Evolutionary conservation across 2,329 filamentous ascomycete genomes (phyloP).

Genomic region (Helotiales sp.): DNA sequence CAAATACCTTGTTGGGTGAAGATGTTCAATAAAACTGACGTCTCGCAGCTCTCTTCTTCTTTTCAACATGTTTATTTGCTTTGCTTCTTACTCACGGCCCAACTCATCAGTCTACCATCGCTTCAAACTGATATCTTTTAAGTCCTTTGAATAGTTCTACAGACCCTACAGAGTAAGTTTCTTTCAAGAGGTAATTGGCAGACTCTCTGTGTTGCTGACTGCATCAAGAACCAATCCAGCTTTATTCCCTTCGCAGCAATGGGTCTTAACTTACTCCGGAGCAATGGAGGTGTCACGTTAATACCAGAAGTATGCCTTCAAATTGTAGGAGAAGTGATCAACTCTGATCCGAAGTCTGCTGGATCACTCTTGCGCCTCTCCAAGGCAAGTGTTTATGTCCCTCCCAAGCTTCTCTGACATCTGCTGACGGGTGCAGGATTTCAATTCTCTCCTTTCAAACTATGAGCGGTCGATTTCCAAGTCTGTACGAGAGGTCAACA

Average conservation of each 20-base stretch:
- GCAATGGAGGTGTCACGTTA: conserved; percentile 25
- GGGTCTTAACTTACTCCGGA: conserved; percentile 21
- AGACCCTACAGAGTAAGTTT: not conserved
- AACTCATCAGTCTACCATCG: not conserved
- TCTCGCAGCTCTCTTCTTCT: not conserved
- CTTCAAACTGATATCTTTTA: conserved; percentile 6
- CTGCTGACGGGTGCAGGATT: conserved; percentile 26
- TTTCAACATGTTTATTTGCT: conserved; percentile 15
- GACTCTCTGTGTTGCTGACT: not conserved
- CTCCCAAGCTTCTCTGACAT: not conserved
- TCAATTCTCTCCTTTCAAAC: conserved; percentile 29
- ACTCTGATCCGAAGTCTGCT: conserved; percentile 26
- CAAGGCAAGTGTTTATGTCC: conserved; percentile 25
- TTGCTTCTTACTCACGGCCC: not conserved
- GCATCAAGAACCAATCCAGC: not conserved
- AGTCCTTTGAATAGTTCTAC: not conserved
- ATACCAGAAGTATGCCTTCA: conserved; percentile 32
- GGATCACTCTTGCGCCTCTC: conserved; percentile 27
- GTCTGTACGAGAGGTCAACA: conserved; percentile 4
- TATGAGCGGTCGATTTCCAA: conserved; percentile 34
- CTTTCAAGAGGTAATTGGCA: not conserved
- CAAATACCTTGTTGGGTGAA: conserved; percentile 11
- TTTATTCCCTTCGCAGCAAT: not conserved
- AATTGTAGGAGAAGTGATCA: conserved; percentile 28
- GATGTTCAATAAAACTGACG: not conserved